A percentile compares a stretch with the other conserved stretches of the same genome.
Conservation (phyloP, 2,329 filamentous ascomycete genomes). For the Pezicula carpinea region DNA sequence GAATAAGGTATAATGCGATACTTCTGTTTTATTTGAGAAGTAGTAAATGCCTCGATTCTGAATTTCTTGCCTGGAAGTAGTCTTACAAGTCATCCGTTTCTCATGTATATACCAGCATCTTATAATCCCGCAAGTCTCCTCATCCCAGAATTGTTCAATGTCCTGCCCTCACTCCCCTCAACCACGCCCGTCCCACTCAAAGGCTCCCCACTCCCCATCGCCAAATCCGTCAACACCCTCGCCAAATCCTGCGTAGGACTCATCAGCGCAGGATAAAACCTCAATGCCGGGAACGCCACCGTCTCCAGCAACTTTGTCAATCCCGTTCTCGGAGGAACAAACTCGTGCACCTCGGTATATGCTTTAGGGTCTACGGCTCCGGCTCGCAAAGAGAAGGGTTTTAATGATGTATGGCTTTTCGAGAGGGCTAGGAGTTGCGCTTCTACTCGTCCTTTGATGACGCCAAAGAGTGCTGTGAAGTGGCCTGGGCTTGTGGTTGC, state of each 20-base stretch:
- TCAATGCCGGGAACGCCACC: constrained; percentile 20
- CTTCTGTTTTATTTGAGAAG: too few relatives aligned
- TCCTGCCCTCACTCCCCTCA: constrained; percentile 30
- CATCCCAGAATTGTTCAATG: constrained; percentile 33
- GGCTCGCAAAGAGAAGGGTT: constrained; percentile 53
- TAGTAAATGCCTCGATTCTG: too few relatives aligned
- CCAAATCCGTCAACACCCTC: constrained; percentile 42
- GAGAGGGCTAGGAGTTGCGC: constrained; percentile 48
- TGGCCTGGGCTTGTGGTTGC: constrained; percentile 52
- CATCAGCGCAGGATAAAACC: constrained; percentile 28
- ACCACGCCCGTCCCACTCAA: constrained; percentile 33
- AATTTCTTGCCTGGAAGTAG: too few relatives aligned
- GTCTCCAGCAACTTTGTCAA: constrained; percentile 16
- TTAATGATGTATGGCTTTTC: constrained; percentile 39
- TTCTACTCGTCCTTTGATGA: constrained; percentile 66
- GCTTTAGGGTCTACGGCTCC: constrained; percentile 49
- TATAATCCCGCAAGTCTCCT: constrained; percentile 31
- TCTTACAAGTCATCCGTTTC: too few relatives aligned
- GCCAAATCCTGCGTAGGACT: constrained; percentile 44
- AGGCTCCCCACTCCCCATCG: constrained; percentile 39
- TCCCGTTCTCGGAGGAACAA: constrained; percentile 24
- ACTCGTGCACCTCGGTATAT: constrained; percentile 36
- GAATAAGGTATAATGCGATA: too few relatives aligned
- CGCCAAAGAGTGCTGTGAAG: constrained; percentile 53
- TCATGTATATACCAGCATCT: too few relatives aligned